Percentiles rank a stretch among this genome's conserved stretches.
phyloP scores from a whole-genome alignment of 176 grass and related monocot genomes.

The Hordeum marinum region DNA sequence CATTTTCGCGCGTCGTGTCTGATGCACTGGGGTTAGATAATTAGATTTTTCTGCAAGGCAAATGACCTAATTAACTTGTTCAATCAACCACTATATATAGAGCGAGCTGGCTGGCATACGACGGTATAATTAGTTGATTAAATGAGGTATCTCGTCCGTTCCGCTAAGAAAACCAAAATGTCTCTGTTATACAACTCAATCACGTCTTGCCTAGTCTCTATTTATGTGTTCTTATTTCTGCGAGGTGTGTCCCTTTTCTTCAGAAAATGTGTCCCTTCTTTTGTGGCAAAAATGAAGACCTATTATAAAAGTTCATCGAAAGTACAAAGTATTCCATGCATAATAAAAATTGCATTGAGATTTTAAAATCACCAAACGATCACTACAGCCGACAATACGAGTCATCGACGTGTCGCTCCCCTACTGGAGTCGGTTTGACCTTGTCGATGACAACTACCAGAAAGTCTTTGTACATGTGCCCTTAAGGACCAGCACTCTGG shows the following conservation, averaged over 20 bases:
- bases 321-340: too few relatives aligned
- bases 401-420: too few relatives aligned
- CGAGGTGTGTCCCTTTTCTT: not conserved
- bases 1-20: not conserved
- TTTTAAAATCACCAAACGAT: too few relatives aligned
- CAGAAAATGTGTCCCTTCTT: too few relatives aligned
- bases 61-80: constrained; percentile 10
- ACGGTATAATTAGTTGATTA: not conserved
- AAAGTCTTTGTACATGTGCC: too few relatives aligned
- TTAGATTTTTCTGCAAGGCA: not conserved
- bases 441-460: too few relatives aligned
- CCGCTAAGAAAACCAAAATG: not conserved
- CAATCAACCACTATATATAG: constrained; percentile 5
- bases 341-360: too few relatives aligned
- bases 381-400: too few relatives aligned
- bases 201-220: not conserved
- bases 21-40: not conserved
- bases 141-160: not conserved
- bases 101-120: not conserved
- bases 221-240: not conserved
- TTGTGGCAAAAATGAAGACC: too few relatives aligned
- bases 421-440: too few relatives aligned
- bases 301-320: too few relatives aligned
- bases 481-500: too few relatives aligned
- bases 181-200: constrained; percentile 1